phyloP scores from a whole-genome alignment of 2,329 filamentous ascomycete genomes.

The Sordariomycetes sp. region DNA sequence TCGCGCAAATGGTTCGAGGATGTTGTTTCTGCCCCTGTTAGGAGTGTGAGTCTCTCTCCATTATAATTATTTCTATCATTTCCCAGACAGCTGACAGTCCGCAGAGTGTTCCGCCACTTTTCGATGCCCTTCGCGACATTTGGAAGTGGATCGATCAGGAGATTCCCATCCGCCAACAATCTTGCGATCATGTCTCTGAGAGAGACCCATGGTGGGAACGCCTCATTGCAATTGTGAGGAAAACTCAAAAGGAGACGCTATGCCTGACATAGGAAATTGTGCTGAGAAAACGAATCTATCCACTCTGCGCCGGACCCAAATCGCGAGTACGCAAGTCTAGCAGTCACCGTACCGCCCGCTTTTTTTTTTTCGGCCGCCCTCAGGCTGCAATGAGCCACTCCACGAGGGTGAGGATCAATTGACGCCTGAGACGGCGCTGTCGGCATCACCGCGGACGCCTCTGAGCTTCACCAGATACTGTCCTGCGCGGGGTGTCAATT shows the following conservation, averaged over 20 bases:
- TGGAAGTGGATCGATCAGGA: conserved; percentile 24
- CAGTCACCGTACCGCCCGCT: not conserved
- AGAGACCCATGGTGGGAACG: conserved; percentile 29
- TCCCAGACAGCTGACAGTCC: conserved; percentile 7
- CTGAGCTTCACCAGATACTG: conserved; percentile 27
- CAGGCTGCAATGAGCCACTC: too few species aligned
- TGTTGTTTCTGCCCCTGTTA: conserved; percentile 24
- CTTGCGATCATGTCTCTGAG: conserved; percentile 12
- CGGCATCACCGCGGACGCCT: conserved; percentile 21
- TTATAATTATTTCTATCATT: conserved; percentile 4
- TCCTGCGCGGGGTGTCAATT: conserved; percentile 11
- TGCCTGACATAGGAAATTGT: conserved; percentile 24
- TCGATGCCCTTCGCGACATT: conserved; percentile 20
- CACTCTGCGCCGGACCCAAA: conserved; percentile 1
- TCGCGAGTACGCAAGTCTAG: not conserved
- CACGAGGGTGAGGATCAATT: not conserved
- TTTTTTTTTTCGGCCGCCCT: too few species aligned
- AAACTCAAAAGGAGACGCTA: conserved; percentile 22
- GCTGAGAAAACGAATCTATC: conserved; percentile 1
- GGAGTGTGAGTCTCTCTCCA: conserved; percentile 23
- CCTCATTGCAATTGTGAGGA: conserved; percentile 21
- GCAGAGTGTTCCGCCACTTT: conserved; percentile 30
- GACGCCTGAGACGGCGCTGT: conserved; percentile 25
- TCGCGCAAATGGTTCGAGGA: conserved; percentile 24
- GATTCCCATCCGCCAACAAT: conserved; percentile 8